A percentile compares a stretch with the other conserved stretches of the same genome.
phyloP scores from a whole-genome alignment of 805 yeast species.

The Ogataea nitratoaversa region DNA sequence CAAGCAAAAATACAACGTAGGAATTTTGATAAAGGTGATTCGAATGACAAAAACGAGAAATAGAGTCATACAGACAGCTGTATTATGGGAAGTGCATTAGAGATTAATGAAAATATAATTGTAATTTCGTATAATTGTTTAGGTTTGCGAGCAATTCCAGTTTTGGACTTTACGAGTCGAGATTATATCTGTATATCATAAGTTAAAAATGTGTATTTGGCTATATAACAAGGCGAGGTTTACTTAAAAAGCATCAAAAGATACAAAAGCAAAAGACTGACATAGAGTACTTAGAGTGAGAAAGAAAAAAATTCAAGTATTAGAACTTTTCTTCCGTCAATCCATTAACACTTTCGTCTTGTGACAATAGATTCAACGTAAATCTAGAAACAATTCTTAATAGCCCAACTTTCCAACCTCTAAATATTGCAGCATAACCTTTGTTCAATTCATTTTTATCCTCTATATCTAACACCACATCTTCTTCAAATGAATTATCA shows the following conservation, averaged over 20 bases:
- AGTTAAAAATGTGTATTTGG: not conserved
- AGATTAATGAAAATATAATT: no score
- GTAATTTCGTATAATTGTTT: no score
- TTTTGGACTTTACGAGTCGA: no score
- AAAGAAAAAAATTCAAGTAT: not conserved
- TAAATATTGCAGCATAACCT: conserved; percentile 54
- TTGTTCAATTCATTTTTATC: conserved; percentile 38
- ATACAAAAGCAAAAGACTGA: conserved; percentile 15
- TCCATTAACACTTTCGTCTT: conserved; percentile 41
- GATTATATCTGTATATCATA: no score
- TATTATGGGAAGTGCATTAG: no score
- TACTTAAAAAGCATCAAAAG: not conserved
- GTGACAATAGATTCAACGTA: conserved; percentile 62
- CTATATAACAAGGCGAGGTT: not conserved
- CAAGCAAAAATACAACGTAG: conserved; percentile 3
- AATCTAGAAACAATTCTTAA: conserved; percentile 78
- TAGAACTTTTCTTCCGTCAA: conserved; percentile 39
- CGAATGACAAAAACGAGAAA: no score
- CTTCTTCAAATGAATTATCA: conserved; percentile 16
- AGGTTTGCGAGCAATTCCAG: no score
- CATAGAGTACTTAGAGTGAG: no score
- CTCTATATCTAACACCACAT: conserved; percentile 24
- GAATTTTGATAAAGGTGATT: no score
- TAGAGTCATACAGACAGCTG: no score
- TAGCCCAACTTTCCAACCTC: conserved; percentile 91